These are phyloP conservation scores for Clonostachys rhizophaga DNA, from an alignment of 2,329 filamentous ascomycete species.

Conservation along the genomic window DNA sequence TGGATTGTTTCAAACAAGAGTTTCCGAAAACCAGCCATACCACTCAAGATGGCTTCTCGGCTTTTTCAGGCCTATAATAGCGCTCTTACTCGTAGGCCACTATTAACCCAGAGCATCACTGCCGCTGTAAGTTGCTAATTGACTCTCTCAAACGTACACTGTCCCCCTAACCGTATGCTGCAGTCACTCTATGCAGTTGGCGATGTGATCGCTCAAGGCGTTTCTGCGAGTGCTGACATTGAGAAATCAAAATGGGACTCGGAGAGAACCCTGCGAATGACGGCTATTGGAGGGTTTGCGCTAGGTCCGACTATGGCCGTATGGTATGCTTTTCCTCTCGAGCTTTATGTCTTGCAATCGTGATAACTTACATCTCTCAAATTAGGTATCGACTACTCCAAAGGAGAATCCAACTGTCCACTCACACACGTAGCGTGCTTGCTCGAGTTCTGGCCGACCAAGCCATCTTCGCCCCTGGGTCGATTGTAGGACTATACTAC, in stretches of 20 bases:
- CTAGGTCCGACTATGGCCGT: background rate
- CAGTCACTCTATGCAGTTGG: background rate
- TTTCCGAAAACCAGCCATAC: too few relatives aligned
- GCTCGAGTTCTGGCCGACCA: background rate
- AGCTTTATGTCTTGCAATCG: background rate
- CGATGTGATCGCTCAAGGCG: background rate
- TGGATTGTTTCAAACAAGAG: too few relatives aligned
- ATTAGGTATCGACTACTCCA: background rate
- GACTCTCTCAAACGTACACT: background rate
- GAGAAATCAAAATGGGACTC: background rate
- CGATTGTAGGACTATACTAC: background rate
- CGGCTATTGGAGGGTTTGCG: background rate
- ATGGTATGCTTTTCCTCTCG: background rate
- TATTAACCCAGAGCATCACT: background rate
- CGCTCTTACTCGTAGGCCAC: background rate
- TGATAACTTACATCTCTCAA: background rate
- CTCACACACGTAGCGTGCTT: background rate
- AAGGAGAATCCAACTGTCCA: background rate
- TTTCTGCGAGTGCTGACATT: background rate
- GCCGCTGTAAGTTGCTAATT: background rate
- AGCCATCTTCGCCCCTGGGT: background rate
- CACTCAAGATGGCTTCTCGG: background rate
- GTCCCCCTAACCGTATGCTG: background rate
- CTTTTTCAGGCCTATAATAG: background rate
- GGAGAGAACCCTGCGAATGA: background rate